Conservation (phyloP, 2,329 filamentous ascomycete species). For the Coniosporium tulheliwenetii region DNA sequence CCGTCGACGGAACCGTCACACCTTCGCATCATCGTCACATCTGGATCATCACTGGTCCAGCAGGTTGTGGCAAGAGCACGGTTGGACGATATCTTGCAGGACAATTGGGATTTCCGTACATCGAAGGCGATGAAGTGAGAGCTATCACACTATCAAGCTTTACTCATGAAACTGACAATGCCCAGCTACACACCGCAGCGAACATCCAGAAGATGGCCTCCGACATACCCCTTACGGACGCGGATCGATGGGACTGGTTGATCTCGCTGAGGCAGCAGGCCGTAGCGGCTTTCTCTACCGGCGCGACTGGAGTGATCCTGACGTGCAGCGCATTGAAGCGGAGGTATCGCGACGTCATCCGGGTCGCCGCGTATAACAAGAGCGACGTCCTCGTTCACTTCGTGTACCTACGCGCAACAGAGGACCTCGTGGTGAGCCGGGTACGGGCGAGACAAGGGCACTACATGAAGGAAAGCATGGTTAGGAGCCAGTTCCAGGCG, state of each 20-base stretch:
- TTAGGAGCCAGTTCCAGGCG: slow-evolving; percentile 75
- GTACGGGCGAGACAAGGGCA: slow-evolving; percentile 65
- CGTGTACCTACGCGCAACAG: slow-evolving; percentile 70
- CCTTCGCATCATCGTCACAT: slow-evolving; percentile 28
- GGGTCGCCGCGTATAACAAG: slow-evolving; percentile 30
- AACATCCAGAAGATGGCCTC: slow-evolving; percentile 70
- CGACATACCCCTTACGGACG: slow-evolving; percentile 74
- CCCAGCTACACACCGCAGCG: slow-evolving; percentile 31
- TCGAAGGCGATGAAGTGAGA: slow-evolving; percentile 35
- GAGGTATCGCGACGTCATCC: slow-evolving; percentile 71
- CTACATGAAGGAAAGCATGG: slow-evolving; percentile 95
- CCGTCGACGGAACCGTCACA: not conserved
- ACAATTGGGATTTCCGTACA: slow-evolving; percentile 27
- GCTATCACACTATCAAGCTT: not conserved
- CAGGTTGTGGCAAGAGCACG: slow-evolving; percentile 38
- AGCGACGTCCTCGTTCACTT: slow-evolving; percentile 53
- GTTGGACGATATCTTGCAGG: slow-evolving; percentile 30
- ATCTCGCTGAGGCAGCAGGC: slow-evolving; percentile 31
- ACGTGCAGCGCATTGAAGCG: slow-evolving; percentile 94
- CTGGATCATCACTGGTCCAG: slow-evolving; percentile 36
- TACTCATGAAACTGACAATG: slow-evolving; percentile 1
- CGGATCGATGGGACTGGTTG: slow-evolving; percentile 96
- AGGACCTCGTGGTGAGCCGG: slow-evolving; percentile 59
- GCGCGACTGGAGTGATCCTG: slow-evolving; percentile 55
- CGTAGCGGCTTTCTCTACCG: slow-evolving; percentile 15